These are phyloP conservation scores for Oropetium thomaeum DNA, from an alignment of 176 grass and related monocot species.

Conservation along the genomic window DNA sequence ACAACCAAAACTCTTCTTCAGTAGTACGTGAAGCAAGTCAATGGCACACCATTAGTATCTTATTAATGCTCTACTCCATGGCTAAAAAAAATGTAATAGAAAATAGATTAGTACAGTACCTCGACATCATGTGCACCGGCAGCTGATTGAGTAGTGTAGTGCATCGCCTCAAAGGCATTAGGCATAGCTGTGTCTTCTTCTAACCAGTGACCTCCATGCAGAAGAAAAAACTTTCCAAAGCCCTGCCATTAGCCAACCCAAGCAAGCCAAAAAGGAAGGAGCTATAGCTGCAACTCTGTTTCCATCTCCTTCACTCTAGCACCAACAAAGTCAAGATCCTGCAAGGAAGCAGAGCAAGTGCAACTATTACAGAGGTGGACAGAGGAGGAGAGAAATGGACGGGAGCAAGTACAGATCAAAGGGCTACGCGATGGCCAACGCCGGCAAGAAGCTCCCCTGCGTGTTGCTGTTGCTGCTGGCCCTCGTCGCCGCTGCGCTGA, in stretches of 20 bases:
- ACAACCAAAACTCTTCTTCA: not conserved
- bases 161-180: slow-evolving; percentile 19
- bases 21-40: slow-evolving; percentile 29
- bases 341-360: not conserved
- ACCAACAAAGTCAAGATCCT: slow-evolving; percentile 18
- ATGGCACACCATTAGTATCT: slow-evolving; percentile 17
- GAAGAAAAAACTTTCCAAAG: slow-evolving; percentile 14
- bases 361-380: not conserved
- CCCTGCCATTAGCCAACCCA: slow-evolving; percentile 21
- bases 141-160: slow-evolving; percentile 12
- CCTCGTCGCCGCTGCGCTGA: slow-evolving; percentile 41
- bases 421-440: slow-evolving; percentile 4
- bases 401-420: slow-evolving; percentile 52
- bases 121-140: slow-evolving; percentile 18
- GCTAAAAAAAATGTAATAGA: not conserved
- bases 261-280: not conserved
- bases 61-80: slow-evolving; percentile 10
- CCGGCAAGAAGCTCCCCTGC: slow-evolving; percentile 44
- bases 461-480: slow-evolving; percentile 61
- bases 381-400: slow-evolving; percentile 32
- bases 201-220: slow-evolving; percentile 5
- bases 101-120: not conserved
- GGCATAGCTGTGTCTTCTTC: not conserved
- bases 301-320: not conserved
- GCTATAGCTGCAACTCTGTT: not conserved